phyloP scores from a whole-genome alignment of 2,329 filamentous ascomycete species.

The Epichloe coenophiala region DNA sequence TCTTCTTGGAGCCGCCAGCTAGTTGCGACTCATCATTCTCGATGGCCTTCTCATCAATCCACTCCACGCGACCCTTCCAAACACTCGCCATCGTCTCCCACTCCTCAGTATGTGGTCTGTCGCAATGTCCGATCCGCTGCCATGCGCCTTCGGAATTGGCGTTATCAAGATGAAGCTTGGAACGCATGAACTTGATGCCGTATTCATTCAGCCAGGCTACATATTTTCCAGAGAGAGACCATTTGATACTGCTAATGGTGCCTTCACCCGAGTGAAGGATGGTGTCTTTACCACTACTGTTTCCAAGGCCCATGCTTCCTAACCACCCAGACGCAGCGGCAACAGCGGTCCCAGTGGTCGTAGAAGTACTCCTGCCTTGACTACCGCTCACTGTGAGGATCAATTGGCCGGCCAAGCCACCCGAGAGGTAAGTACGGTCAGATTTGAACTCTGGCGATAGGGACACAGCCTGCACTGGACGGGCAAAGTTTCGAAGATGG shows the following conservation, averaged over 20 bases:
- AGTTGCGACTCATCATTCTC: conserved; percentile 48
- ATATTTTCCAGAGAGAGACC: conserved; percentile 85
- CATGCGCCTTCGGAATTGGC: conserved; percentile 72
- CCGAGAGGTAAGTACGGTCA: conserved; percentile 80
- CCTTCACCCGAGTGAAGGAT: conserved; percentile 87
- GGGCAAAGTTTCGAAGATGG: conserved; percentile 79
- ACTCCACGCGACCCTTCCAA: conserved; percentile 85
- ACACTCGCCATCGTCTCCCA: conserved; percentile 97
- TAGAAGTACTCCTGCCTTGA: conserved; percentile 71
- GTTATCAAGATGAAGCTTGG: conserved; percentile 66
- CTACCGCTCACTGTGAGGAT: conserved; percentile 76
- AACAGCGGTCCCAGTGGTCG: conserved; percentile 69
- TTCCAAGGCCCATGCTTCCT: conserved; percentile 69
- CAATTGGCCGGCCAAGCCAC: conserved; percentile 75
- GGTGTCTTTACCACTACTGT: conserved; percentile 69
- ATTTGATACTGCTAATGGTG: conserved; percentile 80
- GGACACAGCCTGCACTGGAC: conserved; percentile 82
- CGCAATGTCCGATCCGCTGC: conserved; percentile 88
- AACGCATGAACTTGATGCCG: conserved; percentile 95
- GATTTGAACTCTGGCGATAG: conserved; percentile 91
- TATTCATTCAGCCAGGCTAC: conserved; percentile 94
- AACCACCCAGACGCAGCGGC: conserved; percentile 84
- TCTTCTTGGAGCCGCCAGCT: neutral
- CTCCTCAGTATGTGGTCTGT: conserved; percentile 69
- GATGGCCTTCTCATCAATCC: conserved; percentile 78